phyloP scores from a whole-genome alignment of 129 eudicot species.

The Pulicaria dysenterica region DNA sequence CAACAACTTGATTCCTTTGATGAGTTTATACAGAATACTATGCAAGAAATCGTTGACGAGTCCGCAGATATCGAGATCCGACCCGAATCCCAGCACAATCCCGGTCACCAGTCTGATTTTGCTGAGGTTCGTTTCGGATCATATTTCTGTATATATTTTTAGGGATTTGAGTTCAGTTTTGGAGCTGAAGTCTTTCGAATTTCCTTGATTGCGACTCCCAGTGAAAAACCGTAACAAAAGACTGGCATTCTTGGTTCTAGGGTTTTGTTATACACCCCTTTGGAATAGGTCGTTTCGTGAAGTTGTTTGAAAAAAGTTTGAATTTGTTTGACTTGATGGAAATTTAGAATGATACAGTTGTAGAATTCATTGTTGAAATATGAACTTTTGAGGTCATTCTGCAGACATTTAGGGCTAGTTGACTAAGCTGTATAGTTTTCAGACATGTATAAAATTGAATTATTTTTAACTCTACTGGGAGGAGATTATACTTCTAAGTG shows the following conservation, averaged over 20 bases:
- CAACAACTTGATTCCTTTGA: constrained; percentile 90
- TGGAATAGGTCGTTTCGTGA: neutral
- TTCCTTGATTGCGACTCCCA: constrained; percentile 11
- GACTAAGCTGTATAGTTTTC: constrained; percentile 4
- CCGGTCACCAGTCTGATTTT: constrained; percentile 79
- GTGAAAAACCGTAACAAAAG: neutral
- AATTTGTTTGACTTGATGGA: constrained; percentile 19
- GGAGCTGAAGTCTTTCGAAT: neutral
- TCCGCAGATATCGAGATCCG: constrained; percentile 91
- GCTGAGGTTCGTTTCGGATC: constrained; percentile 60
- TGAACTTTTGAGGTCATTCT: neutral
- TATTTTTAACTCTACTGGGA: neutral
- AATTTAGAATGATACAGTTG: constrained; percentile 11
- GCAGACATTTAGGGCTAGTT: constrained; percentile 7
- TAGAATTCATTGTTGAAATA: neutral
- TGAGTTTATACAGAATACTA: constrained; percentile 87
- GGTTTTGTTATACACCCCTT: constrained; percentile 4
- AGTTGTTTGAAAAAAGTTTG: neutral
- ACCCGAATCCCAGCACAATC: constrained; percentile 93
- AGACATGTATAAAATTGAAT: neutral
- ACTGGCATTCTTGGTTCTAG: constrained; percentile 12
- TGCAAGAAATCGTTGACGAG: constrained; percentile 96
- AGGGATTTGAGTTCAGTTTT: constrained; percentile 4
- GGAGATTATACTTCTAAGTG: neutral
- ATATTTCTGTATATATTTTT: neutral